These are phyloP conservation scores for Lantana camara DNA, from an alignment of 257 asterid genomes.

Conservation along the genomic window DNA sequence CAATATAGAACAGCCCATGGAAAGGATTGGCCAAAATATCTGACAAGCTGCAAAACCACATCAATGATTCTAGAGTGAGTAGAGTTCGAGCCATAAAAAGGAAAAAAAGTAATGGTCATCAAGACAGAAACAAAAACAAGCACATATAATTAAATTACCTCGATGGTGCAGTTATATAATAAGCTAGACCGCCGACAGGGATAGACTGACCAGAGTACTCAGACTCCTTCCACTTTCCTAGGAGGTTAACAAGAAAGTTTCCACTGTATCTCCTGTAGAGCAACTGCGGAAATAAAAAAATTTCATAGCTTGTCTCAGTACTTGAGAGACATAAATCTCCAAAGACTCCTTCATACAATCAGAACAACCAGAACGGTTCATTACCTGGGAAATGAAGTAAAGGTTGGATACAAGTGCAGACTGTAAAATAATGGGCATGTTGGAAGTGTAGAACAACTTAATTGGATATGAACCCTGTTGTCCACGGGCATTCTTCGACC, in stretches of 20 bases:
- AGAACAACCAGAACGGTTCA: constrained; percentile 1
- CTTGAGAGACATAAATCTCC: neutral
- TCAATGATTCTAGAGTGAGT: constrained; percentile 15
- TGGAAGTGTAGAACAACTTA: constrained; percentile 84
- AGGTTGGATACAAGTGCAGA: constrained; percentile 86
- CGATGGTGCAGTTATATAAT: constrained; percentile 84
- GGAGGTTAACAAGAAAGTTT: constrained; percentile 70
- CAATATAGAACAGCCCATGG: constrained; percentile 80
- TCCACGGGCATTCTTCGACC: constrained; percentile 91
- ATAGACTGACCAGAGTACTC: constrained; percentile 81
- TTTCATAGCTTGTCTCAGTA: constrained; percentile 3
- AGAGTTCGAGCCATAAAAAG: neutral
- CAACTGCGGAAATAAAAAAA: constrained; percentile 43
- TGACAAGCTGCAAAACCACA: constrained; percentile 49
- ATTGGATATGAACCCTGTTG: constrained; percentile 95
- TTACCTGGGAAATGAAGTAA: constrained; percentile 86
- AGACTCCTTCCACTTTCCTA: constrained; percentile 91
- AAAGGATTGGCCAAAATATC: constrained; percentile 86
- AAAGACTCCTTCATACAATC: neutral
- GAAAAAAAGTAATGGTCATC: neutral
- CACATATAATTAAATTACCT: constrained; percentile 42
- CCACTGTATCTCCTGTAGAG: constrained; percentile 74
- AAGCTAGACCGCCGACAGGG: constrained; percentile 90
- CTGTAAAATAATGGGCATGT: constrained; percentile 84
- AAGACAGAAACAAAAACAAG: neutral